A percentile compares a stretch with the other conserved stretches of the same genome.
Evolutionary conservation across 164 flowering plant genomes (phyloP).

Genomic region (Sedum album): DNA sequence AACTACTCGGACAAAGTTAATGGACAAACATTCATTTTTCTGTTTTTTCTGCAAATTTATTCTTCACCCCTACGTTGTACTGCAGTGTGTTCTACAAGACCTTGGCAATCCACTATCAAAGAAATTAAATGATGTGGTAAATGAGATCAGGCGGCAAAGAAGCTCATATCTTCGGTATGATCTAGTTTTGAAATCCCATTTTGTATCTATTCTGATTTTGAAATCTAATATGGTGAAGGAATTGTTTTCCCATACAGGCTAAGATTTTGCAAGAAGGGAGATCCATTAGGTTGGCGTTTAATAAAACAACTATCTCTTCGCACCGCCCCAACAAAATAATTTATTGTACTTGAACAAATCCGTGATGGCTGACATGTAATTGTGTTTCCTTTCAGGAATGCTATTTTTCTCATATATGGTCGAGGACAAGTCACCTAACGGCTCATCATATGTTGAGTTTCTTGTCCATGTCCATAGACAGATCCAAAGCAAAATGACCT

Average conservation of each 20-base stretch:
- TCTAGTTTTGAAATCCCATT: background rate
- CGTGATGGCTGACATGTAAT: no score
- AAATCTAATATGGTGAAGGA: no score
- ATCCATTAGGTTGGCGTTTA: slow-evolving; percentile 90
- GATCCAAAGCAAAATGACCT: slow-evolving; percentile 77
- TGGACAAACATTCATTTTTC: no score
- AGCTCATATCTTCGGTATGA: slow-evolving; percentile 88
- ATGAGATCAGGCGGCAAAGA: slow-evolving; percentile 87
- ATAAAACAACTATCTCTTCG: no score
- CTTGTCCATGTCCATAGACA: slow-evolving; percentile 81
- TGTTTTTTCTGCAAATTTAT: no score
- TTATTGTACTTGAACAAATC: no score
- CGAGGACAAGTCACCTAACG: slow-evolving; percentile 60
- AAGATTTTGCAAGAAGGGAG: slow-evolving; percentile 86
- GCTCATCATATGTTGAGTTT: slow-evolving; percentile 79
- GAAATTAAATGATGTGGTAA: slow-evolving; percentile 68
- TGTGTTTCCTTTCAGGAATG: no score
- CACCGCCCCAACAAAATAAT: no score
- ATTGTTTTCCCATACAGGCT: slow-evolving; percentile 42
- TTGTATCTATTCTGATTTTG: background rate
- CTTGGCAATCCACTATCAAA: slow-evolving; percentile 70
- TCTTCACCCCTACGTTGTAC: background rate
- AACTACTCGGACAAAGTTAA: background rate
- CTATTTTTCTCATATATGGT: slow-evolving; percentile 63
- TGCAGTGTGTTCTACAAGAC: slow-evolving; percentile 78